These are phyloP conservation scores for Hypoxylon sp. DNA, from an alignment of 2,329 filamentous ascomycete species.

Conservation along the genomic window DNA sequence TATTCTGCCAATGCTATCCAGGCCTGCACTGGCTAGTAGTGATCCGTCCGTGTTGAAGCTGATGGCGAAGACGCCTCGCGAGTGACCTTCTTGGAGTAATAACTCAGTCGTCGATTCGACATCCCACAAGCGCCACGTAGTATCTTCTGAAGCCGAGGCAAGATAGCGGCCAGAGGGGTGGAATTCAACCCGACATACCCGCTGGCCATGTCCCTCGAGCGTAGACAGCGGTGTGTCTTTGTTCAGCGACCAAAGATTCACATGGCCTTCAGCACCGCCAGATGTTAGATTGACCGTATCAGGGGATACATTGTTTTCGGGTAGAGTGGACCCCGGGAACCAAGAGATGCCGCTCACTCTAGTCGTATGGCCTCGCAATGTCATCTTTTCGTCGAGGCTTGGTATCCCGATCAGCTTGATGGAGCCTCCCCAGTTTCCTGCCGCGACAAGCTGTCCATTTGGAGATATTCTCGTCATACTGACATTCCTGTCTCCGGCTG, in stretches of 20 bases:
- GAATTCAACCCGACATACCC: conserved; percentile 92
- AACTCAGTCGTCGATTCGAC: conserved; percentile 85
- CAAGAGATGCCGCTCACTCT: conserved; percentile 91
- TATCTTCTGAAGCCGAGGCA: conserved; percentile 93
- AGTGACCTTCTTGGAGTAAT: conserved; percentile 91
- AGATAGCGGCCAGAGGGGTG: conserved; percentile 91
- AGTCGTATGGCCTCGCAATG: conserved; percentile 83
- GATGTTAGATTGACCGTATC: conserved; percentile 85
- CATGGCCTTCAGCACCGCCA: conserved; percentile 84
- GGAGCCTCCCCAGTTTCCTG: conserved; percentile 91
- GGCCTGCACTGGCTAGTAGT: conserved; percentile 86
- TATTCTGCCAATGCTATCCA: conserved; percentile 92
- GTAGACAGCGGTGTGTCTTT: conserved; percentile 86
- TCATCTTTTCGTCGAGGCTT: conserved; percentile 77
- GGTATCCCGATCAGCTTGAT: conserved; percentile 88
- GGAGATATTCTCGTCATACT: conserved; percentile 93
- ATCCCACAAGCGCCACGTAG: conserved; percentile 94
- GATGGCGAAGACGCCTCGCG: conserved; percentile 88
- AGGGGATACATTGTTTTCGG: conserved; percentile 73
- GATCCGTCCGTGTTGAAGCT: conserved; percentile 92
- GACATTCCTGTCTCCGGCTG: conserved; percentile 87
- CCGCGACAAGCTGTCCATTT: conserved; percentile 81
- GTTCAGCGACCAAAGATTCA: conserved; percentile 89
- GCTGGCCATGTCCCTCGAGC: conserved; percentile 81
- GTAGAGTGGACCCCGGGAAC: conserved; percentile 82